These are phyloP conservation scores for Naematelia encephala DNA, from an alignment of 768 basidiomycete genomes.

Conservation along the genomic window DNA sequence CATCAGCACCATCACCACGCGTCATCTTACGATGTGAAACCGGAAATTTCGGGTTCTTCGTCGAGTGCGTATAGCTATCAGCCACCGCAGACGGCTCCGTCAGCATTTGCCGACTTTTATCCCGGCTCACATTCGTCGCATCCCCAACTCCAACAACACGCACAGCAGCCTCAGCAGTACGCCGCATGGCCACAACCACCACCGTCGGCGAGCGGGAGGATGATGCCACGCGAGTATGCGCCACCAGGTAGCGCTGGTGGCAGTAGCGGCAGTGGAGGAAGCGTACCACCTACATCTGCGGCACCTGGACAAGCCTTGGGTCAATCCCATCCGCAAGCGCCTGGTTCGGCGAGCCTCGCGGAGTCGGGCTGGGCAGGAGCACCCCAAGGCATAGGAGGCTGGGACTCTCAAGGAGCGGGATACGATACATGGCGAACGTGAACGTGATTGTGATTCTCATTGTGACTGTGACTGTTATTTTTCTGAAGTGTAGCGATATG, in stretches of 20 bases:
- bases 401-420: neutral
- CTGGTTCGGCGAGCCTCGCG: neutral
- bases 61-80: slow-evolving; percentile 15
- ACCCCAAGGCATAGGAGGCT: neutral
- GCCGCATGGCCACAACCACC: neutral
- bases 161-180: neutral
- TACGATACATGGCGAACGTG: neutral
- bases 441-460: too few species aligned
- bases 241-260: neutral
- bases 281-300: neutral
- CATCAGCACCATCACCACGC: slow-evolving; percentile 10
- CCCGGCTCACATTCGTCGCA: neutral
- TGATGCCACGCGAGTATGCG: neutral
- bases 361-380: neutral
- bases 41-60: neutral
- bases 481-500: too few species aligned
- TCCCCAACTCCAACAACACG: neutral
- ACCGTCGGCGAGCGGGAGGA: neutral
- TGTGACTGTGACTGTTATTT: too few species aligned
- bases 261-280: neutral
- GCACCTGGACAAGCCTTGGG: neutral
- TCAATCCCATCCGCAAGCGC: neutral
- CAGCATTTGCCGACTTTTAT: slow-evolving; percentile 16
- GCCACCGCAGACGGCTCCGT: slow-evolving; percentile 21
- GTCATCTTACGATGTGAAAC: slow-evolving; percentile 19